These are phyloP conservation scores for Pichia nakasei DNA, from an alignment of 805 yeast genomes.

Conservation along the genomic window DNA sequence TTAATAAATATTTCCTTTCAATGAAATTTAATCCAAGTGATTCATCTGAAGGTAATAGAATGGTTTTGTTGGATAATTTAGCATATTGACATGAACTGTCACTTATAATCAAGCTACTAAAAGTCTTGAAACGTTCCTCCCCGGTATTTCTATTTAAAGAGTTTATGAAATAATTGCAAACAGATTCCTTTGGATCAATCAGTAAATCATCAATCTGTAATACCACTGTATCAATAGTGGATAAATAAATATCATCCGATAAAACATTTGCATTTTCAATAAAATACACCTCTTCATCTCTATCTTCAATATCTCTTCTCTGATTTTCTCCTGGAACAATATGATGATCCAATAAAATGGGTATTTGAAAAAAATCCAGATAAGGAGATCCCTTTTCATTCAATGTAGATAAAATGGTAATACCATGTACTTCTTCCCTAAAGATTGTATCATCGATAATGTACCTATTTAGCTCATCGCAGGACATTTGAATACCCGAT, in stretches of 20 bases:
- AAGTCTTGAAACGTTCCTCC: slow-evolving; percentile 10
- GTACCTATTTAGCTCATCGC: slow-evolving; percentile 23
- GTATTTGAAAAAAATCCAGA: slow-evolving; percentile 17
- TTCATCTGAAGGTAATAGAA: slow-evolving; percentile 41
- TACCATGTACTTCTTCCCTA: slow-evolving; percentile 23
- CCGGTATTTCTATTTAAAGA: slow-evolving; percentile 12
- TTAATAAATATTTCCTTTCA: slow-evolving; percentile 36
- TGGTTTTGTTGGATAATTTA: slow-evolving; percentile 30
- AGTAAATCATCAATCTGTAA: slow-evolving; percentile 51
- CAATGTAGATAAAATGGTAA: slow-evolving; percentile 20
- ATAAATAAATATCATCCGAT: slow-evolving; percentile 49
- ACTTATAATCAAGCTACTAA: slow-evolving; percentile 14
- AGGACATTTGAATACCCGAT: slow-evolving; percentile 5
- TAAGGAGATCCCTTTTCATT: slow-evolving; percentile 16
- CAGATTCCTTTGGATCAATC: slow-evolving; percentile 25
- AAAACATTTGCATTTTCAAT: slow-evolving; percentile 43
- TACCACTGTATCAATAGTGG: slow-evolving; percentile 54
- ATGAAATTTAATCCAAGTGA: slow-evolving; percentile 25
- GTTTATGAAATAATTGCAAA: slow-evolving; percentile 29
- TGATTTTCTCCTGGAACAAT: not conserved
- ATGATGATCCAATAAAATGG: slow-evolving; percentile 23
- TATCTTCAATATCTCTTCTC: slow-evolving; percentile 12
- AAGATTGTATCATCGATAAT: slow-evolving; percentile 27
- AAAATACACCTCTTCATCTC: slow-evolving; percentile 18
- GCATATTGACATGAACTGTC: slow-evolving; percentile 15